Conservation (phyloP, 1,139 yeast species). For the Kazachstania sp. region DNA sequence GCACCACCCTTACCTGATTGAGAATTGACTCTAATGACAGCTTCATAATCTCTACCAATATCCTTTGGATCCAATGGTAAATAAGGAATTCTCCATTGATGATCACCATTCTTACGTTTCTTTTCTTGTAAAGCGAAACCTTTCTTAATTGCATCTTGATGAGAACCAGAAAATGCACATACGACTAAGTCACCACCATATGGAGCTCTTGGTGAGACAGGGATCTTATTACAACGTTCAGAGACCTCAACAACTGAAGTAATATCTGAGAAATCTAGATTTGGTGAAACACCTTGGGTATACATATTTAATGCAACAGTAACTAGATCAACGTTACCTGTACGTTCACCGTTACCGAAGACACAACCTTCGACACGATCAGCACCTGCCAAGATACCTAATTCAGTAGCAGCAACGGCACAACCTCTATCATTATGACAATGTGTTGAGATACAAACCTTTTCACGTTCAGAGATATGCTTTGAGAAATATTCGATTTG, state of each 20-base stretch:
- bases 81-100: constrained; percentile 79
- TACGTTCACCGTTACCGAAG: constrained; percentile 96
- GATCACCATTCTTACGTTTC: constrained; percentile 39
- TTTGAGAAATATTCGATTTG: constrained; percentile 86
- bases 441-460: constrained; percentile 81
- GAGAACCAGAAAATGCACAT: constrained; percentile 94
- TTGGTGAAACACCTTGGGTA: constrained; percentile 87
- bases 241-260: constrained; percentile 74
- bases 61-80: constrained; percentile 94
- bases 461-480: constrained; percentile 73
- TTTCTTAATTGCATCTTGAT: constrained; percentile 97
- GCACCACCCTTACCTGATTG: constrained; percentile 99
- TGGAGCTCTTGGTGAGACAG: constrained; percentile 89
- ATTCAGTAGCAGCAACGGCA: constrained; percentile 95
- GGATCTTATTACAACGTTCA: constrained; percentile 91
- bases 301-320: constrained; percentile 87
- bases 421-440: constrained; percentile 97
- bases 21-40: constrained; percentile 94
- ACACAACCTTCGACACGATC: constrained; percentile 97
- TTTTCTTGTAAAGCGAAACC: constrained; percentile 64
- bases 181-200: constrained; percentile 96
- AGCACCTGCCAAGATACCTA: constrained; percentile 91
- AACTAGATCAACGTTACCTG: constrained; percentile 94
- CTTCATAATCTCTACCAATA: constrained; percentile 94
- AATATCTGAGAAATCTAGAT: constrained; percentile 79